phyloP scores from a whole-genome alignment of 768 basidiomycete species.

The Tricholoma sp. region DNA sequence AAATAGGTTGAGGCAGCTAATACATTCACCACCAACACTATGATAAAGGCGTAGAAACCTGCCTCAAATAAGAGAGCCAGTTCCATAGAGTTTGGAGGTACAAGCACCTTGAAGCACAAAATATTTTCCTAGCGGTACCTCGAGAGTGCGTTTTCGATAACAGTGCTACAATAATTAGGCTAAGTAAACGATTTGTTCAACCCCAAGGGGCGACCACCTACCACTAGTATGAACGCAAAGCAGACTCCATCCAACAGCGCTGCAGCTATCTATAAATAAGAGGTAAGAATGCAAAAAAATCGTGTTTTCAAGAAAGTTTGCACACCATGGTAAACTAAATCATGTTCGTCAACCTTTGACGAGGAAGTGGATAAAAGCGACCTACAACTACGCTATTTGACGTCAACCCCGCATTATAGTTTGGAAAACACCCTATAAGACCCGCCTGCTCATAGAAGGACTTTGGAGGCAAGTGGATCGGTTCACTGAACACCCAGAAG shows the following conservation, averaged over 20 bases:
- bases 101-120: conserved; percentile 32
- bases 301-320: not conserved
- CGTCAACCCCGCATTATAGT: conserved; percentile 27
- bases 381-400: conserved; percentile 30
- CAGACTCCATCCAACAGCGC: conserved; percentile 33
- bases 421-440: conserved; percentile 34
- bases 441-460: conserved; percentile 18
- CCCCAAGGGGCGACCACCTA: conserved; percentile 13
- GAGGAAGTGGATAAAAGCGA: not conserved
- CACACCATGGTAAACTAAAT: conserved; percentile 17
- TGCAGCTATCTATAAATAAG: conserved; percentile 24
- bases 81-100: not conserved
- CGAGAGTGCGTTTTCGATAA: conserved; percentile 19
- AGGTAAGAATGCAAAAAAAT: not conserved
- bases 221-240: conserved; percentile 28
- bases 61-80: not conserved
- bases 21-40: conserved; percentile 25
- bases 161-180: conserved; percentile 20
- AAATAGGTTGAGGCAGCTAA: conserved; percentile 27
- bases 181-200: not conserved
- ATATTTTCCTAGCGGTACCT: conserved; percentile 28
- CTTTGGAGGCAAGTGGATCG: conserved; percentile 18
- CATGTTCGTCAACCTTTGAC: not conserved
- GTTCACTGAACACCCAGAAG: conserved; percentile 32
- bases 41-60: conserved; percentile 30